A percentile compares a stretch with the other conserved stretches of the same genome.
These are phyloP conservation scores for Lonicera japonica DNA, from an alignment of 129 eudicot genomes.

Conservation along the genomic window DNA sequence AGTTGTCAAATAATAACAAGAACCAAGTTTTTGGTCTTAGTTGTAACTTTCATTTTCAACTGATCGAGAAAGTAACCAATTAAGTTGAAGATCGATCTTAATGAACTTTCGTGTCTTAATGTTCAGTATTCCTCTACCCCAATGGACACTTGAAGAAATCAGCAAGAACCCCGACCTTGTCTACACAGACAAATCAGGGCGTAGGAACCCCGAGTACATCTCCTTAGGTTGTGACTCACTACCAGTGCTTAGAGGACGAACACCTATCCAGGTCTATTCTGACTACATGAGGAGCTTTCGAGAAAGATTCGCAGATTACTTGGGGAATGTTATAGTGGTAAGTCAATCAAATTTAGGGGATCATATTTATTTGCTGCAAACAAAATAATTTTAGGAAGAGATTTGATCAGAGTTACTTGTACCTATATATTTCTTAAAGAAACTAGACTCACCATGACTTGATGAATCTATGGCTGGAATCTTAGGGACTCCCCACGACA, in stretches of 20 bases:
- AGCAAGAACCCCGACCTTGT: conserved; percentile 87
- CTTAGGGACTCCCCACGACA: too few species aligned
- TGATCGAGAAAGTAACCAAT: too few species aligned
- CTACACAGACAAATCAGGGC: conserved; percentile 82
- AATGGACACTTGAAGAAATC: conserved; percentile 97
- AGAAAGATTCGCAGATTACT: conserved; percentile 60
- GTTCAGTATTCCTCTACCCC: conserved; percentile 88
- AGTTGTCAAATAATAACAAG: too few species aligned
- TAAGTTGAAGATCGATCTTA: neutral
- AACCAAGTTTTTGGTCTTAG: too few species aligned
- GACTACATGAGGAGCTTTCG: conserved; percentile 87
- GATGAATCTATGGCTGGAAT: too few species aligned
- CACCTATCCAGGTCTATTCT: conserved; percentile 91
- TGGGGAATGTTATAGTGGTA: conserved; percentile 86
- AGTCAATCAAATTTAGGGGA: conserved; percentile 1
- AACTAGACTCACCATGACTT: too few species aligned
- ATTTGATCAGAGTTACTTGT: too few species aligned
- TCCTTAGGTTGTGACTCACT: conserved; percentile 78
- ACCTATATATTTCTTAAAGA: too few species aligned
- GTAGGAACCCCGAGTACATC: conserved; percentile 91
- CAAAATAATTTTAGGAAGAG: too few species aligned
- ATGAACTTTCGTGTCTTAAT: conserved; percentile 1
- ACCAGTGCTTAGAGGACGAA: conserved; percentile 92
- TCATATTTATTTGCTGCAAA: neutral
- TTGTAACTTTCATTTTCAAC: too few species aligned